Conservation (phyloP, 495 filamentous ascomycete species). For the Chaetomium fimeti region DNA sequence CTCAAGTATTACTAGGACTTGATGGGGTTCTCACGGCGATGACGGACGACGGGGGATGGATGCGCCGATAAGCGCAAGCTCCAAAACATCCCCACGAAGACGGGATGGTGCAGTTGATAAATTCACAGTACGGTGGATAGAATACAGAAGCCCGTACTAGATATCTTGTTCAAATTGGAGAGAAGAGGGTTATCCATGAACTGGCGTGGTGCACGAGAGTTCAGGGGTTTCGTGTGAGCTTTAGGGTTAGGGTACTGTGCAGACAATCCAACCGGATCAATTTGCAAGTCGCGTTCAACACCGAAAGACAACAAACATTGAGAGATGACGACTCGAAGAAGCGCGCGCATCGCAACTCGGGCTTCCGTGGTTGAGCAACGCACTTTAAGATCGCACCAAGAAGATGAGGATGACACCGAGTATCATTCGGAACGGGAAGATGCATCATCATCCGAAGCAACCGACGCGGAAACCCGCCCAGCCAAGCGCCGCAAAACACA, state of each 20-base stretch:
- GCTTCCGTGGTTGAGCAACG: not conserved
- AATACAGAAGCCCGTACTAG: no score
- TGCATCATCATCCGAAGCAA: not conserved
- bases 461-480: not conserved
- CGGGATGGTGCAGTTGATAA: no score
- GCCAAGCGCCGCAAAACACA: slow-evolving; percentile 14
- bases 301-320: not conserved
- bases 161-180: no score
- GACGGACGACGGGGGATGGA: no score
- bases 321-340: slow-evolving; percentile 13
- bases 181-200: no score
- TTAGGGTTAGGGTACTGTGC: no score
- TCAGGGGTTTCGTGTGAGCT: no score
- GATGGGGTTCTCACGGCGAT: no score
- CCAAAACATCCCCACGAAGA: no score
- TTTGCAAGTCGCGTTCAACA: not conserved
- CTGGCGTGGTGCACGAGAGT: no score
- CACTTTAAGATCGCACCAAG: not conserved
- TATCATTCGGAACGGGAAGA: not conserved
- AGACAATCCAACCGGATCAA: not conserved
- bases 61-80: no score
- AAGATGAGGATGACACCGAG: not conserved
- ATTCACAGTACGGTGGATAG: no score
- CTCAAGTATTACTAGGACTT: not conserved
- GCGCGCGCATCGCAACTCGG: slow-evolving; percentile 6